Conservation (phyloP, 176 grass and related monocot species). For the Oryza glaberrima region DNA sequence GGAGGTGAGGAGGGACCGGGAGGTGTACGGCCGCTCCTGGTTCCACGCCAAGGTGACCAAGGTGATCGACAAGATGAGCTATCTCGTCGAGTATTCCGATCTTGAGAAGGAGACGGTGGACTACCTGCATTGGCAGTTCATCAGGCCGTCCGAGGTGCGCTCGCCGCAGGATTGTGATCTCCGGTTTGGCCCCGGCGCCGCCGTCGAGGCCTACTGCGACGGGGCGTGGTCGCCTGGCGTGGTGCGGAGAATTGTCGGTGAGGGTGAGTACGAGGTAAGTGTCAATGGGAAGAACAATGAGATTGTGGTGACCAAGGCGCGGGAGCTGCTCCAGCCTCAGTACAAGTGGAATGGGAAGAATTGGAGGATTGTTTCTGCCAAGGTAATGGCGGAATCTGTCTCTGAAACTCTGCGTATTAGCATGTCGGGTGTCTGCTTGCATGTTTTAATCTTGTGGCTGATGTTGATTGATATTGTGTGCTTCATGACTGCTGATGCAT, state of each 20-base stretch:
- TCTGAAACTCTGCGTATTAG: slow-evolving; percentile 19
- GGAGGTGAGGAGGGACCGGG: slow-evolving; percentile 50
- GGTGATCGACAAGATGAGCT: slow-evolving; percentile 41
- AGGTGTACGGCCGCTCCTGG: slow-evolving; percentile 55
- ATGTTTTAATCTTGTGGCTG: not conserved
- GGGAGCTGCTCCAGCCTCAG: slow-evolving; percentile 41
- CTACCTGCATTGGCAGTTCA: slow-evolving; percentile 60
- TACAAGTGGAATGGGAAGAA: slow-evolving; percentile 58
- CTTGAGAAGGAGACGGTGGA: slow-evolving; percentile 40
- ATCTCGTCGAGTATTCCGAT: slow-evolving; percentile 56
- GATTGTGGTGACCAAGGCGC: slow-evolving; percentile 26
- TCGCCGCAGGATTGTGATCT: slow-evolving; percentile 16
- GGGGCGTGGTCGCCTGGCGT: slow-evolving; percentile 51
- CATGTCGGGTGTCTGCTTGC: not conserved
- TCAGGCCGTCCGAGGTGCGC: slow-evolving; percentile 45
- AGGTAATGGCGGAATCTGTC: slow-evolving; percentile 41
- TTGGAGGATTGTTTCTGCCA: slow-evolving; percentile 40
- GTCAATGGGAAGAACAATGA: not conserved
- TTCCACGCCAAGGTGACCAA: slow-evolving; percentile 50
- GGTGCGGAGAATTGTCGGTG: slow-evolving; percentile 13
- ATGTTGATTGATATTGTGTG: not conserved
- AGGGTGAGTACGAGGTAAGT: slow-evolving; percentile 36
- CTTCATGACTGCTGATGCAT: not conserved
- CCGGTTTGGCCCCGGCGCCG: not conserved
- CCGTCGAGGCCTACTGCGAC: slow-evolving; percentile 53